Base-by-base conservation (phyloP, 495 filamentous ascomycete species). In the Geoglossum glabrum region DNA sequence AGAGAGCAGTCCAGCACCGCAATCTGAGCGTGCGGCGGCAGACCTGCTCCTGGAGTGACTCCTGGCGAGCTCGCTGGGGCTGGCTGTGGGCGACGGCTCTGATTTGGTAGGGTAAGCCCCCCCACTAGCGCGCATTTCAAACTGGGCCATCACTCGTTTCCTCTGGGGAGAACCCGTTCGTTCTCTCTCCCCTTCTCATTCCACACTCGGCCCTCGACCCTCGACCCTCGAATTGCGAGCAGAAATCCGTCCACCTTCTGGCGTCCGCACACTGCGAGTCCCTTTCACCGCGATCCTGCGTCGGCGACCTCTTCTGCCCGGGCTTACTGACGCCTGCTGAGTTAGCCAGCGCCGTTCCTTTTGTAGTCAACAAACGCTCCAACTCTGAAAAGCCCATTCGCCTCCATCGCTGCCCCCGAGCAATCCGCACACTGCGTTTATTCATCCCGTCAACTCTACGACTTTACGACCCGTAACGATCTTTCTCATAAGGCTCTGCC, bases 61-160 rank as follows among this genome's bases (percentile, higher is more conserved):
- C n/a, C n/a, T n/a, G n/a, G n/a, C 31, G 31, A 11, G 31, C 31
- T 34, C 31, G 31, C 31, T 34, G 31, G 31, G 17, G 15, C n/a
- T n/a, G n/a, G n/a, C n/a, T n/a, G n/a, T n/a, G n/a, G n/a, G n/a
- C n/a, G n/a, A n/a, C 46, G 46, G n/a, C 10, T 50, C 4, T 50
- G 46, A 7, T 50, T 25, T 50, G 46, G 46, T 23, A 28, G 26
- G 49, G 49, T 52, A 52, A 52, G 49, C 49, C 15, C 36, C 49
- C 49, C 49, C 49, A 52, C 49, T 52, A 52, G 49, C 49, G 49
- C 19, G 15, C 23, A 52, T 52, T 52, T 52, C 49, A 52, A 50
- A 25, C 46, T 23, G 11, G 46, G 15, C 46, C 49, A 21, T 52
- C 49, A 21, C 25, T 52, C 25, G 17, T 3, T 52, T 30, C 17